Base-by-base conservation (phyloP, 2,329 filamentous ascomycete species). In the Dactylonectria estremocensis region DNA sequence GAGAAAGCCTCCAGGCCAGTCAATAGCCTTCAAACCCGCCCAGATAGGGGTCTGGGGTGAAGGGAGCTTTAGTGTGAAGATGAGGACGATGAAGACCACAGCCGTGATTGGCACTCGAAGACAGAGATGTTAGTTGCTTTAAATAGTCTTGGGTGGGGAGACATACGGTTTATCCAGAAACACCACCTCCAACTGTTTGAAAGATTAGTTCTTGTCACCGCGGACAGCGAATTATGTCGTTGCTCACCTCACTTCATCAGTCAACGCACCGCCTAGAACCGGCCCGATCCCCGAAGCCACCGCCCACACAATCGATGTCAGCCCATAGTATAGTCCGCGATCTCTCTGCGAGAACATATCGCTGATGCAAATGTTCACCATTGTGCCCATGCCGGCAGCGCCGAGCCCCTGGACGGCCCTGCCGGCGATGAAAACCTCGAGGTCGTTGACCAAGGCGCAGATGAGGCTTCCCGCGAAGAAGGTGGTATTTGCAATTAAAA, bases 271-370 rank as follows among this genome's bases (percentile, higher is more conserved):
- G 18, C 92, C 80, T 1, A 92, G 78, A 2, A 91, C 82, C 0
- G 91, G 92, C 0, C 92, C 92, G n/a, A 92, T 80, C 0, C 87
- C 88, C 40, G 86, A 87, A 3, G 91, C 90, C 20, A 92, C 77
- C 2, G 90, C 90, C 92, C 92, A 90, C 0, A 92, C 88, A 57
- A 90, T 85, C 5, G 90, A 90, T 61, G 92, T 87, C 53, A 93
- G 80, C 1, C 90, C 91, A 73, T 90, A 91, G 74, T 90, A 88
- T 33, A 85, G 74, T 0, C 85, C 75, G 2, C 77, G 64, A 48
- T 77, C 73, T 24, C 76, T 60, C 49, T 74, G 73, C 1, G 85
- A 87, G 67, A 89, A 89, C 66, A 88, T 74, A 74, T 89, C 86
- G 68, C 84, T 82, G 50, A 89, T 87, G 66, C 83, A 85, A 16